Conservation (phyloP, 2,329 filamentous ascomycete species). For the Leptographium radiaticola region DNA sequence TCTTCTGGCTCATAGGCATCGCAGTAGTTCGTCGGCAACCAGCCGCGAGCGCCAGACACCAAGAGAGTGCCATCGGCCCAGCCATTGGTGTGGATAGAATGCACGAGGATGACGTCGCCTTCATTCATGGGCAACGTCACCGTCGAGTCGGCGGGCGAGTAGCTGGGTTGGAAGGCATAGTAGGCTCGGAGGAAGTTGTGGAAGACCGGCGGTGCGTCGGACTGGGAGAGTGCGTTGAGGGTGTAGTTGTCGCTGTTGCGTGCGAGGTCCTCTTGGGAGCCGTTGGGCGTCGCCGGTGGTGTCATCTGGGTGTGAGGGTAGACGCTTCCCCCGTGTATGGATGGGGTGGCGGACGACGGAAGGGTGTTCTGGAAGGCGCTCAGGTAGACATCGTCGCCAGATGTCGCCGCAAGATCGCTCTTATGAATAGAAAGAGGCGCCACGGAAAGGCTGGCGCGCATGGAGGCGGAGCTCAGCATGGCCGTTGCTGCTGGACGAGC, state of each 20-base stretch:
- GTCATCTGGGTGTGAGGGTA: slow-evolving; percentile 53
- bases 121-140: slow-evolving; percentile 81
- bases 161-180: slow-evolving; percentile 77
- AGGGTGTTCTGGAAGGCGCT: slow-evolving; percentile 51
- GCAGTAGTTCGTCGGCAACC: slow-evolving; percentile 97
- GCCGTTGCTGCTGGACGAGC: slow-evolving; percentile 24
- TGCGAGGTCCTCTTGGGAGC: slow-evolving; percentile 46
- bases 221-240: slow-evolving; percentile 1
- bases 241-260: slow-evolving; percentile 14
- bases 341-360: slow-evolving; percentile 45
- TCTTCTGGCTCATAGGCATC: slow-evolving; percentile 84
- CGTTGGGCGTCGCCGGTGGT: slow-evolving; percentile 62
- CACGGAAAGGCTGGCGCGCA: slow-evolving; percentile 47
- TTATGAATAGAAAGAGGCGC: slow-evolving; percentile 45
- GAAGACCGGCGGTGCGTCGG: slow-evolving; percentile 52
- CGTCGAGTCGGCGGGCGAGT: slow-evolving; percentile 66
- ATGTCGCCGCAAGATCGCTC: slow-evolving; percentile 16
- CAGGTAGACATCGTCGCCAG: slow-evolving; percentile 18
- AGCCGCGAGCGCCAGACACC: slow-evolving; percentile 74
- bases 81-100: slow-evolving; percentile 94
- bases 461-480: slow-evolving; percentile 32
- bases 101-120: slow-evolving; percentile 85
- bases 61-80: slow-evolving; percentile 95
- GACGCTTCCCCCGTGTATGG: slow-evolving; percentile 20
- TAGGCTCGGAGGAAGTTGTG: slow-evolving; percentile 93